These are phyloP conservation scores for Benincasa hispida DNA, from an alignment of 306 rosid genomes.

Conservation along the genomic window DNA sequence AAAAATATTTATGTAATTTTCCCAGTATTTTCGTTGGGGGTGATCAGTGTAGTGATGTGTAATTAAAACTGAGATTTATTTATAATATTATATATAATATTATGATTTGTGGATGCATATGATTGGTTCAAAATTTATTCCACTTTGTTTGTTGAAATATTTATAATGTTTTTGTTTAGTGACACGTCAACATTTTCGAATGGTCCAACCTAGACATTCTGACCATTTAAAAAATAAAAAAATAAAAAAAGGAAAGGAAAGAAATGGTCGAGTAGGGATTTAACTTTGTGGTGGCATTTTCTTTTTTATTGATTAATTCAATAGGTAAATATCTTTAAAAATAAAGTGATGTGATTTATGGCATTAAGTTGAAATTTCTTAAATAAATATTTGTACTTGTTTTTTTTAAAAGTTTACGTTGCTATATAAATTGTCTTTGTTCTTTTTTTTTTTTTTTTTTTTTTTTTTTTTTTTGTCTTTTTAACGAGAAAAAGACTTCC, in stretches of 20 bases:
- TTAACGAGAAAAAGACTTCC: too few relatives aligned
- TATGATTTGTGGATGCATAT: background rate
- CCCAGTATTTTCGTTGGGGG: background rate
- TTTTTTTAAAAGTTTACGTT: background rate
- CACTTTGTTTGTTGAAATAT: background rate
- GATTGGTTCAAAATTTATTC: background rate
- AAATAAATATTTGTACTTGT: background rate
- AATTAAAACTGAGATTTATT: background rate
- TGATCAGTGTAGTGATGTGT: background rate
- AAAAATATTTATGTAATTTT: background rate
- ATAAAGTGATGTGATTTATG: background rate
- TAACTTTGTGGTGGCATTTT: background rate
- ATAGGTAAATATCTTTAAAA: background rate
- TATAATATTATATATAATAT: background rate
- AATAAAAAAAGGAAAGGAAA: too few relatives aligned
- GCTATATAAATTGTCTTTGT: background rate
- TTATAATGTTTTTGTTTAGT: background rate
- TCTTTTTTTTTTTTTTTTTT: too few relatives aligned
- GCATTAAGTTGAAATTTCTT: background rate
- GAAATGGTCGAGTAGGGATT: background rate
- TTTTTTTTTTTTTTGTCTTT: too few relatives aligned
- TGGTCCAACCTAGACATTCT: background rate
- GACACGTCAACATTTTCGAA: background rate
- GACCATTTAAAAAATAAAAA: background rate
- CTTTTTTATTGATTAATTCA: background rate